A percentile compares a stretch with the other conserved stretches of the same genome.
Evolutionary conservation across 2,329 filamentous ascomycete species (phyloP).

Genomic region (Diaporthe vexans): DNA sequence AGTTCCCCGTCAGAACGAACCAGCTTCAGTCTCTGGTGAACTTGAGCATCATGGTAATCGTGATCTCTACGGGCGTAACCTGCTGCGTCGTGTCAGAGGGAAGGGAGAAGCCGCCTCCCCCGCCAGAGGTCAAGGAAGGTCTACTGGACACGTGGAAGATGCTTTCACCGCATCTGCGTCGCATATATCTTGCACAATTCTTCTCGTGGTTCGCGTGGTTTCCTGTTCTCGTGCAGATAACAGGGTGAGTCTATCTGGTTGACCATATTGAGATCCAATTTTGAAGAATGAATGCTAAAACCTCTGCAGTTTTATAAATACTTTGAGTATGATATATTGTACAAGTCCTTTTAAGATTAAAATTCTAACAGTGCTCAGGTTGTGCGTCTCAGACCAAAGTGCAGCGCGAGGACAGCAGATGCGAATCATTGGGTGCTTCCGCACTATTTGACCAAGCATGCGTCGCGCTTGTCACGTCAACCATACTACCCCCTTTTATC

Average conservation of each 20-base stretch:
- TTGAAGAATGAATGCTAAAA: not conserved
- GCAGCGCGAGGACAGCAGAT: not conserved
- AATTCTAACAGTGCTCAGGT: not conserved
- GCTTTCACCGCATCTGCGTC: not conserved
- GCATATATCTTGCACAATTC: not conserved
- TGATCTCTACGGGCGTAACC: not conserved
- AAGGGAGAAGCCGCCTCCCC: not conserved
- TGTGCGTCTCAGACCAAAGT: not conserved
- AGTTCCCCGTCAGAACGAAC: not conserved
- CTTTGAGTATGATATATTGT: not conserved
- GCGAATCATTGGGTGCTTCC: not conserved
- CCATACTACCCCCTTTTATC: not conserved
- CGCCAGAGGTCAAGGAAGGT: not conserved
- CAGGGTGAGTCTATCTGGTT: not conserved
- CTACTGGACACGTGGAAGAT: not conserved
- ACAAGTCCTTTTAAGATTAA: not conserved
- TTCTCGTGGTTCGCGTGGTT: slow-evolving; percentile 1
- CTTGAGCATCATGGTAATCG: not conserved
- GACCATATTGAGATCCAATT: not conserved
- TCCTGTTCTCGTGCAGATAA: not conserved
- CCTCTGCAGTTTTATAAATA: not conserved
- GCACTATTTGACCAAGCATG: not conserved
- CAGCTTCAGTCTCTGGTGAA: not conserved
- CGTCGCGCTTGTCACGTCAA: not conserved
- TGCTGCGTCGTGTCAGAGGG: not conserved